A percentile compares a stretch with the other conserved stretches of the same genome.
Evolutionary conservation across 1,139 yeast genomes (phyloP).

Genomic region (Scheffersomyces cryptocercus): DNA sequence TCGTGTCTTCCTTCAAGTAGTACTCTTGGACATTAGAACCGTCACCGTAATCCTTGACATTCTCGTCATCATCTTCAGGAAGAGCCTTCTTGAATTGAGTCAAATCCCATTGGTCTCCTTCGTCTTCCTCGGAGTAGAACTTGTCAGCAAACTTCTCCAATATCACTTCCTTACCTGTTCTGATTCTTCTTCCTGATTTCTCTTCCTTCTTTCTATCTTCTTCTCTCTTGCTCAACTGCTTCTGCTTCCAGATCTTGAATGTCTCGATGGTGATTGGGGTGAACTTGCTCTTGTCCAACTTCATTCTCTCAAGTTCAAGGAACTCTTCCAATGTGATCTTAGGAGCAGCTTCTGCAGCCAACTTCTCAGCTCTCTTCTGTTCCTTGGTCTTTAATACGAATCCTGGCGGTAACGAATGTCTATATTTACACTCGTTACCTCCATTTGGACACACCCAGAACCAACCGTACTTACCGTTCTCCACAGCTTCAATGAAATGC

Average conservation of each 20-base stretch:
- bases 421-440: conserved; percentile 90
- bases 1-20: conserved; percentile 9
- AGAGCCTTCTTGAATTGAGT: conserved; percentile 56
- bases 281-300: conserved; percentile 71
- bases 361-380: conserved; percentile 84
- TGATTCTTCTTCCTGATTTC: conserved; percentile 44
- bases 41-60: conserved; percentile 61
- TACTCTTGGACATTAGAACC: conserved; percentile 30
- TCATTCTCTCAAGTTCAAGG: conserved; percentile 88
- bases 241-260: conserved; percentile 83
- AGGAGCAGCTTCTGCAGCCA: conserved; percentile 84
- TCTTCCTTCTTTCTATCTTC: conserved; percentile 60
- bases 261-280: conserved; percentile 87
- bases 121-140: conserved; percentile 49
- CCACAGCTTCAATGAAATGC: conserved; percentile 93
- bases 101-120: conserved; percentile 72
- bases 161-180: conserved; percentile 83
- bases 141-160: conserved; percentile 73
- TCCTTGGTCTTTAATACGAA: conserved; percentile 96
- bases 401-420: conserved; percentile 96
- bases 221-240: conserved; percentile 61
- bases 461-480: conserved; percentile 98
- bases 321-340: conserved; percentile 94
- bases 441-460: conserved; percentile 98
- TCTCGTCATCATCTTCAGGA: conserved; percentile 39